Evolutionary conservation across 2,329 filamentous ascomycete species (phyloP), one percentile per base, ranked within the genome.

Genomic region (Diaporthe humulicola): DNA sequence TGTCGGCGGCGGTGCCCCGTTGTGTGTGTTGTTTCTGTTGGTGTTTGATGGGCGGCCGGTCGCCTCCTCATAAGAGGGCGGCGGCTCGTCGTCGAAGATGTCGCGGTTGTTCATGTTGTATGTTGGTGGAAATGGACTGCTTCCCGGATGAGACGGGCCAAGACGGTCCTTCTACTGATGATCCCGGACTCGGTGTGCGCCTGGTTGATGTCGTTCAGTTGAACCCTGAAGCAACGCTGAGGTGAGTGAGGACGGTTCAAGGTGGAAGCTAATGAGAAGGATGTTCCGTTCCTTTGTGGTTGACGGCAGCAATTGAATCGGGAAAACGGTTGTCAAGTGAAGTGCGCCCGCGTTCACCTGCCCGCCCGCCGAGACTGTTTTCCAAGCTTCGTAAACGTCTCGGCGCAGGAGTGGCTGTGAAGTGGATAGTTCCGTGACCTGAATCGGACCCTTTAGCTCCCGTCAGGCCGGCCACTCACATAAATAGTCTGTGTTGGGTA

Each of bases 11-110:
- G 45, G 56, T 25, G 70, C 45, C 28, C 45, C 67, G 17, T 36
- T n/a, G 3, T 74, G 50, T 4, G 40, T 33, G 52, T 52, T 40
- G 6, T n/a, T n/a, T n/a, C 40, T 48, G 36, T 67, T 28, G 48
- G 48, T 74, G 19, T 36, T 56, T 28, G 70, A 70, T 22, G 74
- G 61, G 22, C 48, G 56, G 57, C 48, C 50, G 9, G 66, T 58
- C 12, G 74, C 72, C 67, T 76, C 74, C 57, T 73, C 67, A 33
- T 76, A 76, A 17, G 73, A 70, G 6, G 73, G 74, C 22, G 74
- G 74, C 10, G 73, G 72, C 66, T 74, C 74, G 5, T 60, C 38
- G 28, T 74, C 45, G 64, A 70, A 50, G 25, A 66, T 36, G 25
- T 52, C 48, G 7, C 40, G 50, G 58, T 71, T 54, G 56, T 8